Base-by-base conservation (phyloP, 2,329 filamentous ascomycete genomes). In the Claviceps capensis region DNA sequence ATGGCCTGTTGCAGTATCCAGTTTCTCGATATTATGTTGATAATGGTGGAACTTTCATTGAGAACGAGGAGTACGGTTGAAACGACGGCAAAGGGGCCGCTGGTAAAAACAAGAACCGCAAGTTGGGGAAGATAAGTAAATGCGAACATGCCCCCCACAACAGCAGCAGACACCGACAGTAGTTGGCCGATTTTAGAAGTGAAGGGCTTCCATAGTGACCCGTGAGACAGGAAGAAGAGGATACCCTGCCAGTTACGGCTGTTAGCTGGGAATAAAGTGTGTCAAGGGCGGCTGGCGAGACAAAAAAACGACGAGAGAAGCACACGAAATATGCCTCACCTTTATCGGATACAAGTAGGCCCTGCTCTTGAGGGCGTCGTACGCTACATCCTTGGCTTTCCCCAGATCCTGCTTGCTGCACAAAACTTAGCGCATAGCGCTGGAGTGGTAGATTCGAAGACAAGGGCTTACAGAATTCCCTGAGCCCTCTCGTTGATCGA, bases 291-390 rank as follows among this genome's bases (percentile, higher is more conserved):
- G 30, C 30, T 34, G 30, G 30, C 30, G 30, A 34, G 30, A 11
- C 30, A 34, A 4, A 34, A 4, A 4, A 34, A n/a, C 30, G 30
- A 11, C 30, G 9, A 11, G 30, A 34, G 30, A 11, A 34, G 9
- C 30, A 34, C 30, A 4, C 30, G 9, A 34, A 34, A 34, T 11
- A 34, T 5, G 26, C 4, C 30, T 50, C 63, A 77, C 75, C 72
- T 78, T 89, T 68, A 96, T 75, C 26, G 91, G 91, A 68, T 95
- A 96, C 56, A 94, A 68, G 64, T 93, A 95, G 23, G 89, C 81
- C 48, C 82, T 80, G 57, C 88, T 95, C 60, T 75, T 80, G 49
- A 82, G 79, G 36, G 88, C 86, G 61, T 88, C 81, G 42, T 75
- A 69, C 43, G 87, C 75, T 40, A 89, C 72, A 16, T 68, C 67